Conservation (phyloP, 768 basidiomycete genomes). For the Harrya chromipes region DNA sequence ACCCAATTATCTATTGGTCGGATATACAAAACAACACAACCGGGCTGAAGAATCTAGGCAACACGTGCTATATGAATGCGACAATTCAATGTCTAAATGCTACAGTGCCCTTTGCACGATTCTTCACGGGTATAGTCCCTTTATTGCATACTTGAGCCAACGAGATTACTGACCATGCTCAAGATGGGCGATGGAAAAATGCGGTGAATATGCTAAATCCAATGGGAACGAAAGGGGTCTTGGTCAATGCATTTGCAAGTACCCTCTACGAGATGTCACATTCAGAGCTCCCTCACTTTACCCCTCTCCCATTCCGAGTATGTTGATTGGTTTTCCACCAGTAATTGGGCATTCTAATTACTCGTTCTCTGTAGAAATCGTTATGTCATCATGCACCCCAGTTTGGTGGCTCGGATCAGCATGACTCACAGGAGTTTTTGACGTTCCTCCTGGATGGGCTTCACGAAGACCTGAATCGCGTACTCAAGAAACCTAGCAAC, state of each 20-base stretch:
- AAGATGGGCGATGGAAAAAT: constrained; percentile 77
- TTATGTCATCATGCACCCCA: constrained; percentile 61
- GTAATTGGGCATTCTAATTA: not conserved
- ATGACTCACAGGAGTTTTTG: constrained; percentile 97
- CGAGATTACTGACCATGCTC: constrained; percentile 3
- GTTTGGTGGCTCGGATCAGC: constrained; percentile 86
- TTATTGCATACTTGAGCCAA: not conserved
- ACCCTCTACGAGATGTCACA: constrained; percentile 87
- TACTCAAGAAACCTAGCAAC: constrained; percentile 66
- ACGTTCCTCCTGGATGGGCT: constrained; percentile 91
- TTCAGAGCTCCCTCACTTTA: constrained; percentile 77
- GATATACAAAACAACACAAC: constrained; percentile 76
- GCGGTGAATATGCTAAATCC: constrained; percentile 85
- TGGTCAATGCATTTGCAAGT: constrained; percentile 80
- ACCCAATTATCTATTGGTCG: constrained; percentile 81
- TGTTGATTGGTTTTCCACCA: constrained; percentile 30
- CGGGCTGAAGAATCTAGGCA: constrained; percentile 92
- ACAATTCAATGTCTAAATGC: constrained; percentile 96
- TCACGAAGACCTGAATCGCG: constrained; percentile 84
- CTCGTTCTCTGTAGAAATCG: constrained; percentile 44
- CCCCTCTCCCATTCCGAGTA: constrained; percentile 83
- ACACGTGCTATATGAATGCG: constrained; percentile 99
- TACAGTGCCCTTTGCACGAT: constrained; percentile 88
- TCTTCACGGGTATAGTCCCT: constrained; percentile 72
- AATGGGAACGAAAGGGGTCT: constrained; percentile 80